A percentile compares a stretch with the other conserved stretches of the same genome.
These are phyloP conservation scores for Camelina laxa DNA, from an alignment of 345 rosid genomes.

Conservation along the genomic window DNA sequence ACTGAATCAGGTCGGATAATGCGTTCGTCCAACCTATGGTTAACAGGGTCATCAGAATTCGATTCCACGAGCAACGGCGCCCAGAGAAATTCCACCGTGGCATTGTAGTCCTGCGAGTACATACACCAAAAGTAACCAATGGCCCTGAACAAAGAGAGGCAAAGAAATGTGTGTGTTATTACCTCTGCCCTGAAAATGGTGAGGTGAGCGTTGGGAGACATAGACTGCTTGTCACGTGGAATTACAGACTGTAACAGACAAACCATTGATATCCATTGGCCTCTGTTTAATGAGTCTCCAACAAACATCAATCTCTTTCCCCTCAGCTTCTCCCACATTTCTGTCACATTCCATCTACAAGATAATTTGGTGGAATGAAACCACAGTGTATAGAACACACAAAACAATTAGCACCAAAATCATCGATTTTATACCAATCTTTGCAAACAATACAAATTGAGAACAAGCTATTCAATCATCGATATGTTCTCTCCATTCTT, in stretches of 20 bases:
- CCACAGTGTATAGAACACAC: neutral
- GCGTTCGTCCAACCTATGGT: constrained; percentile 75
- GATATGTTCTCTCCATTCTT: neutral
- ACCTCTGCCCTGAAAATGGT: constrained; percentile 96
- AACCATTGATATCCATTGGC: constrained; percentile 99
- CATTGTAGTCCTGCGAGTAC: constrained; percentile 76
- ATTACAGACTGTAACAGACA: constrained; percentile 86
- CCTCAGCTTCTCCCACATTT: constrained; percentile 98
- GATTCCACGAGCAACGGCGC: constrained; percentile 95
- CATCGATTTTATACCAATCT: too few relatives aligned
- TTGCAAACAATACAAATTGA: neutral
- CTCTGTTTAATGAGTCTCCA: constrained; percentile 94
- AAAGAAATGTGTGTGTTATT: neutral
- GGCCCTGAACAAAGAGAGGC: neutral
- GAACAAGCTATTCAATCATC: neutral
- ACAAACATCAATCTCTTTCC: constrained; percentile 95
- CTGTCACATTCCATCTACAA: constrained; percentile 78
- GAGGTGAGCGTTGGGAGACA: constrained; percentile 87
- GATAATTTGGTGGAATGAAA: neutral
- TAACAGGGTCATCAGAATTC: constrained; percentile 97
- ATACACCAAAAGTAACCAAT: constrained; percentile 20
- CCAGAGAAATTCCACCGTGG: constrained; percentile 94
- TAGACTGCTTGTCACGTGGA: constrained; percentile 74
- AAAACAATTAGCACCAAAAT: neutral
- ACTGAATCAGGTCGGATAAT: constrained; percentile 91